A percentile compares a stretch with the other conserved stretches of the same genome.
Evolutionary conservation across 2,329 filamentous ascomycete genomes (phyloP).

Genomic region (Eurotiales sp.): DNA sequence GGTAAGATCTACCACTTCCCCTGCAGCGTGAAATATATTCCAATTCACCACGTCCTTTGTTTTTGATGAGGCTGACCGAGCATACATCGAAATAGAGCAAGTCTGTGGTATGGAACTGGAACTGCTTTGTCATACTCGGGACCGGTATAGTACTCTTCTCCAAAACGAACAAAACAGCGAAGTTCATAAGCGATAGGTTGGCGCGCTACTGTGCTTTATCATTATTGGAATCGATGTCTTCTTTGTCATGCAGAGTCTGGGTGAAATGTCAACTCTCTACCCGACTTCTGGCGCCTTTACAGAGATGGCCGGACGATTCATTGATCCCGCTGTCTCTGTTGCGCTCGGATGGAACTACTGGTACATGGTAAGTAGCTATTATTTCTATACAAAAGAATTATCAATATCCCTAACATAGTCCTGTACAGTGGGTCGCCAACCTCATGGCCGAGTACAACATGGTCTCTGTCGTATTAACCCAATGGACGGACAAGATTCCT

Average conservation of each 20-base stretch:
- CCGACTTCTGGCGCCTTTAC: slow-evolving; percentile 12
- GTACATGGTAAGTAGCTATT: slow-evolving; percentile 6
- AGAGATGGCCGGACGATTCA: slow-evolving; percentile 13
- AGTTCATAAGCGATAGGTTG: not conserved
- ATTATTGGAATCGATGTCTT: slow-evolving; percentile 13
- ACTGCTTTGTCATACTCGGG: slow-evolving; percentile 12
- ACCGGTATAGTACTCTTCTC: slow-evolving; percentile 4
- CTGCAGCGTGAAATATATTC: too few relatives aligned
- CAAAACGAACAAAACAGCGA: not conserved
- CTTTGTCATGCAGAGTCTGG: slow-evolving; percentile 14
- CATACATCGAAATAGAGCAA: slow-evolving; percentile 4
- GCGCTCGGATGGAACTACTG: slow-evolving; percentile 29
- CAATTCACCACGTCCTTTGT: not conserved
- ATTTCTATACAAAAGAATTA: not conserved
- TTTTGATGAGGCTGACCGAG: not conserved
- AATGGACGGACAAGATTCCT: slow-evolving; percentile 36
- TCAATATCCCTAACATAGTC: not conserved
- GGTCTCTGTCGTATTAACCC: slow-evolving; percentile 34
- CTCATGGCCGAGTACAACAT: slow-evolving; percentile 32
- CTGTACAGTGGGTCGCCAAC: slow-evolving; percentile 11
- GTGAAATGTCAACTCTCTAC: slow-evolving; percentile 13
- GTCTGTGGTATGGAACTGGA: slow-evolving; percentile 14
- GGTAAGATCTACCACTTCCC: not conserved
- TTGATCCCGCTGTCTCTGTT: slow-evolving; percentile 11
- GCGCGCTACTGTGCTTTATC: slow-evolving; percentile 10